phyloP scores from a whole-genome alignment of 140 eudicot species.

The Oenanthe javanica region DNA sequence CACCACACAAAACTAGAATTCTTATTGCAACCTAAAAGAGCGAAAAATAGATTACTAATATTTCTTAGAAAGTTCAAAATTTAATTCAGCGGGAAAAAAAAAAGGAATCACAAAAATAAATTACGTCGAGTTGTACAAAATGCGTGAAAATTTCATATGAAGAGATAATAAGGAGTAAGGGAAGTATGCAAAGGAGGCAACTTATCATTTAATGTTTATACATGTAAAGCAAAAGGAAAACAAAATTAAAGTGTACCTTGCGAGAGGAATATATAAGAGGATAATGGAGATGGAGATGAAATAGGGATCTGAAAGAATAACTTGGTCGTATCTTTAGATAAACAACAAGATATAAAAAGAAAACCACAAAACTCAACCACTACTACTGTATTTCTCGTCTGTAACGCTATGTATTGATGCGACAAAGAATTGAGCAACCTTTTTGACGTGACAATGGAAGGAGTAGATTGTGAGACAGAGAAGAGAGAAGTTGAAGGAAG shows the following conservation, averaged over 20 bases:
- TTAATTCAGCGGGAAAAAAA: too few relatives aligned
- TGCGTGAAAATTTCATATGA: too few relatives aligned
- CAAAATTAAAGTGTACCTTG: background rate
- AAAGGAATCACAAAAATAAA: too few relatives aligned
- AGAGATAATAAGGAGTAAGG: too few relatives aligned
- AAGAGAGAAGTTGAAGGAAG: background rate
- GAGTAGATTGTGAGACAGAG: background rate
- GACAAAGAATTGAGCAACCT: background rate
- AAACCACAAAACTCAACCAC: too few relatives aligned
- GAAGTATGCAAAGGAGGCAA: too few relatives aligned
- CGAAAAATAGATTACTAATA: too few relatives aligned
- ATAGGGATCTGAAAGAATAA: background rate
- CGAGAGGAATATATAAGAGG: background rate
- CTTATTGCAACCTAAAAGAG: background rate
- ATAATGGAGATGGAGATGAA: background rate
- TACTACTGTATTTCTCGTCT: background rate
- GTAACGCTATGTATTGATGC: background rate
- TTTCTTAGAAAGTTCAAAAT: too few relatives aligned
- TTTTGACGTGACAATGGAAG: background rate
- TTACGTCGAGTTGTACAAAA: too few relatives aligned
- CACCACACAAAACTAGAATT: background rate
- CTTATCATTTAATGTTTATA: too few relatives aligned
- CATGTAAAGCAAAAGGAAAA: too few relatives aligned
- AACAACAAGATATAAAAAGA: background rate
- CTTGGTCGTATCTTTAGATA: background rate